These are phyloP conservation scores for Metschnikowia hibisci DNA, from an alignment of 805 yeast species.

Conservation along the genomic window DNA sequence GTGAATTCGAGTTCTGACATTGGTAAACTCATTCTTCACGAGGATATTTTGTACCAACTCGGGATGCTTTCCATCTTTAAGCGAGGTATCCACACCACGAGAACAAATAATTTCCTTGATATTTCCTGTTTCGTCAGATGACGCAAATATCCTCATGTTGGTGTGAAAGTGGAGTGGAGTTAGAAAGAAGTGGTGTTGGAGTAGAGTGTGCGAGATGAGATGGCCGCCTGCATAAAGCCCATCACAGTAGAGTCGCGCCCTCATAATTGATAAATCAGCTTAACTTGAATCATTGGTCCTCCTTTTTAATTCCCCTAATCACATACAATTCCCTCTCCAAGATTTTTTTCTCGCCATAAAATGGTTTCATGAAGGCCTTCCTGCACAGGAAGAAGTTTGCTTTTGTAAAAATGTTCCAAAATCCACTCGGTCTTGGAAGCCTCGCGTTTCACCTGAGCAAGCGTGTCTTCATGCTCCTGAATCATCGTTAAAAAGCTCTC, in stretches of 20 bases:
- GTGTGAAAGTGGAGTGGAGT: no score
- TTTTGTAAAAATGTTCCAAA: conserved; percentile 10
- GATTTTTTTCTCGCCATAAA: conserved; percentile 7
- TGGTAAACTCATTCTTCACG: conserved; percentile 23
- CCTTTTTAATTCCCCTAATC: no score
- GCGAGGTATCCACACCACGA: conserved; percentile 77
- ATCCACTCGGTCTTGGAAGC: conserved; percentile 10
- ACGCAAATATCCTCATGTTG: conserved; percentile 53
- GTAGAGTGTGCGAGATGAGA: conserved; percentile 4
- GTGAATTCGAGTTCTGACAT: conserved; percentile 32
- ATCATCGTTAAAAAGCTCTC: conserved; percentile 5
- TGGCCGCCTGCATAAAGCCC: conserved; percentile 1
- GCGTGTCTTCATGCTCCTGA: conserved; percentile 6
- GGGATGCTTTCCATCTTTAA: conserved; percentile 63
- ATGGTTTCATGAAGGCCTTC: conserved; percentile 9
- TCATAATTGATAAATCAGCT: no score
- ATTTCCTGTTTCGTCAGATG: conserved; percentile 66
- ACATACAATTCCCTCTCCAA: conserved; percentile 10
- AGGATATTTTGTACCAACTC: conserved; percentile 45
- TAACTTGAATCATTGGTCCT: no score
- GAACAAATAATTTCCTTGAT: conserved; percentile 61
- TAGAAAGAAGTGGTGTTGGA: no score
- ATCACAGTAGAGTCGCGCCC: no score
- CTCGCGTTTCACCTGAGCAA: conserved; percentile 7
- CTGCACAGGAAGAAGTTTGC: conserved; percentile 13